Base-by-base conservation (phyloP, 257 asterid genomes). In the Solanum sitiens region DNA sequence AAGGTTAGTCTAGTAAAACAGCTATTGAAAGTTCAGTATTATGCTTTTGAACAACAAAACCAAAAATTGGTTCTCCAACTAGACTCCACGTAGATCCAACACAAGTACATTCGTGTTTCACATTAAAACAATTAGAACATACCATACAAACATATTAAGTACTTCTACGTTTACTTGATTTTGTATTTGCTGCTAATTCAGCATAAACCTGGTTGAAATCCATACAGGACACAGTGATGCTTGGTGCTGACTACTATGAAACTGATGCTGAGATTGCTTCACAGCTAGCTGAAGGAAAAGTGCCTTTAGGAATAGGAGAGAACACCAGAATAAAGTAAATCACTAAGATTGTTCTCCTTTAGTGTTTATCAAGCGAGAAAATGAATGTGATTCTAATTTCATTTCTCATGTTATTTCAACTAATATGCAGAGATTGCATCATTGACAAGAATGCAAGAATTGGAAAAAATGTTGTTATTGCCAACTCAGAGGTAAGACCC, bases 381-480 rank as follows among this genome's bases (percentile, higher is more conserved):
- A 30, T 30, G 68, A 47, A 11, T 50, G 85, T 80, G 85, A 50
- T 30, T 39, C 42, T 80, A 47, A 50, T 80, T 80, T 80, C 70
- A 30, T 47, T 47, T 72, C 86, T 87, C 50, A 82, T 45, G 32
- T 44, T 20, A 23, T 70, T 82, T 15, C 37, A 32, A 85, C 76
- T 83, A 37, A 71, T 79, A 59, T 56, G 88, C 95, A 96, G 99
- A 87, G 95, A 91, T 74, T 95, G 99, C 94, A 97, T 97, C 84
- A 95, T 97, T 30, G 99, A 95, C 95, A 97, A 95, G 91, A 97
- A 97, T 88, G 98, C 98, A 40, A 94, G 97, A 91, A 94, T 97
- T 20, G 99, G 99, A 32, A 97, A 95, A 87, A 93, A 95, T 75
- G 97, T 95, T 77, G 91, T 94, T 88, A 94, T 97, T 72, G 98